Percentiles rank a stretch among this genome's conserved stretches.
phyloP scores from a whole-genome alignment of 306 rosid genomes.

The Rubus idaeus region DNA sequence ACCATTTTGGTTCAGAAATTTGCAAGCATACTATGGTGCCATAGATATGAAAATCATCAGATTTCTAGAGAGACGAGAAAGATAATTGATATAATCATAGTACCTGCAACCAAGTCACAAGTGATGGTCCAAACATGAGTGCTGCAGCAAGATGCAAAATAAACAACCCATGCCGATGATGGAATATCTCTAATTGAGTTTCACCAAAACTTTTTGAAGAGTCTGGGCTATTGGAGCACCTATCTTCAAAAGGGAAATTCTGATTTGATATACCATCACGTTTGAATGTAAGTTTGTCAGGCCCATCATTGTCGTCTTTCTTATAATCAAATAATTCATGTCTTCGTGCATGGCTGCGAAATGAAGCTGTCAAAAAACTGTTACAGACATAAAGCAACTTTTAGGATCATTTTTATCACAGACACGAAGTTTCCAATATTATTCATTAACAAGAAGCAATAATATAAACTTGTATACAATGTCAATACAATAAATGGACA shows the following conservation, averaged over 20 bases:
- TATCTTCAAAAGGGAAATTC: slow-evolving; percentile 50
- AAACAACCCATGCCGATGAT: slow-evolving; percentile 88
- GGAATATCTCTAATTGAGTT: slow-evolving; percentile 79
- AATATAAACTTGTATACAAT: neutral
- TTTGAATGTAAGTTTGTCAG: slow-evolving; percentile 47
- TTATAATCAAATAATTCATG: slow-evolving; percentile 43
- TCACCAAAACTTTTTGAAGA: slow-evolving; percentile 76
- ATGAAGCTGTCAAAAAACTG: slow-evolving; percentile 87
- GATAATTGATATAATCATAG: slow-evolving; percentile 12
- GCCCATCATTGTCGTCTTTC: slow-evolving; percentile 36
- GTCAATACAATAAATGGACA: neutral
- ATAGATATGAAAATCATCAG: neutral
- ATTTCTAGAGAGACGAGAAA: neutral
- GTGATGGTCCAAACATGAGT: slow-evolving; percentile 87
- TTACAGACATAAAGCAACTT: slow-evolving; percentile 41
- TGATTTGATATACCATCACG: slow-evolving; percentile 49
- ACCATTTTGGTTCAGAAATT: neutral
- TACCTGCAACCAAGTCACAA: slow-evolving; percentile 95
- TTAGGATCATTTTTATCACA: slow-evolving; percentile 35
- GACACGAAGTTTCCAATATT: slow-evolving; percentile 10
- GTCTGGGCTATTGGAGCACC: slow-evolving; percentile 53
- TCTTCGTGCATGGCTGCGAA: slow-evolving; percentile 58
- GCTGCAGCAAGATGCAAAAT: slow-evolving; percentile 72
- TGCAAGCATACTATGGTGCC: neutral
- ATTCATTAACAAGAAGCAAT: slow-evolving; percentile 10